Conservation (phyloP, 2,329 filamentous ascomycete genomes). For the Cadophora sp. region DNA sequence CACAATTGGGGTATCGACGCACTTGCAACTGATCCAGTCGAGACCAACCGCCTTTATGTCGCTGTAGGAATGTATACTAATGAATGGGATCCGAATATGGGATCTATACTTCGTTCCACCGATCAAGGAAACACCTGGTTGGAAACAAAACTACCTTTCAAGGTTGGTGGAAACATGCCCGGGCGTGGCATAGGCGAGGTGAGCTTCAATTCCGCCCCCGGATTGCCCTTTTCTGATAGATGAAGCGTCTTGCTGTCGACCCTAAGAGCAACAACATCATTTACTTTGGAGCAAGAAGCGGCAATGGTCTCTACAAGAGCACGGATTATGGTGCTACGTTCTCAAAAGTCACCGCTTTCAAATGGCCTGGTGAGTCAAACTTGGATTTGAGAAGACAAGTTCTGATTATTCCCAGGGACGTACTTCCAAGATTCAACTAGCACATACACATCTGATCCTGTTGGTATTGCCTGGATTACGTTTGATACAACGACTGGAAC, state of each 20-base stretch:
- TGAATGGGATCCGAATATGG: constrained; percentile 62
- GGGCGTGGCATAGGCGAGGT: constrained; percentile 63
- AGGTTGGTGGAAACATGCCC: constrained; percentile 68
- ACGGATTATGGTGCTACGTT: constrained; percentile 62
- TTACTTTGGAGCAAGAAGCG: constrained; percentile 64
- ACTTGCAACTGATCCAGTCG: constrained; percentile 60
- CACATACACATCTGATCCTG: constrained; percentile 29
- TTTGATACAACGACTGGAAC: constrained; percentile 34
- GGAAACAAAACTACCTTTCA: constrained; percentile 58
- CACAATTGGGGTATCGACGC: constrained; percentile 64
- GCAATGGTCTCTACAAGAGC: constrained; percentile 64
- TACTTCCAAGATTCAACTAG: constrained; percentile 31
- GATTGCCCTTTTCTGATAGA: too few relatives aligned
- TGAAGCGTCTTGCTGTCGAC: constrained; percentile 59
- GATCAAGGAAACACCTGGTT: constrained; percentile 61
- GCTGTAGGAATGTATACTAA: constrained; percentile 66
- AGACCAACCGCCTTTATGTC: constrained; percentile 58
- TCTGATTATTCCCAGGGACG: constrained; percentile 28
- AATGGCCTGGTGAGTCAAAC: constrained; percentile 53
- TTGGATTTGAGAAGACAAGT: constrained; percentile 34
- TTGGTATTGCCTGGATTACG: constrained; percentile 37
- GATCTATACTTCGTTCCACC: constrained; percentile 59
- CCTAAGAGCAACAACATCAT: constrained; percentile 62
- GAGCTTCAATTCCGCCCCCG: background rate
- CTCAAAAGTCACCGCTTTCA: constrained; percentile 58